Evolutionary conservation across 2,329 filamentous ascomycete species (phyloP).

Genomic region (Phialemoniopsis sp.): DNA sequence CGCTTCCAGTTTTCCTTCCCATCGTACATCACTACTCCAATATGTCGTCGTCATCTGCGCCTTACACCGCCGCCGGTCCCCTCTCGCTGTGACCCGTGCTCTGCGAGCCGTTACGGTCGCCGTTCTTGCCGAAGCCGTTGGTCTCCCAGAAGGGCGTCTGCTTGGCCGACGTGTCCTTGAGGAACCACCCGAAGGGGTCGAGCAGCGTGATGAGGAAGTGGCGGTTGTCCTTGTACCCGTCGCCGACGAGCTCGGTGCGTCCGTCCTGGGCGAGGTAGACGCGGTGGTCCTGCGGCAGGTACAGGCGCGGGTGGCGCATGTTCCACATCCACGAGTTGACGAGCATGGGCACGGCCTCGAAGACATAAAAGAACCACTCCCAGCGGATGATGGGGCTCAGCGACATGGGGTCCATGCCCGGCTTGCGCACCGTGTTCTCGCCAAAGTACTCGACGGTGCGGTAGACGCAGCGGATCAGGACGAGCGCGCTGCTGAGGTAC

Average conservation of each 20-base stretch:
- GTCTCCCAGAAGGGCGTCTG: conserved; percentile 14
- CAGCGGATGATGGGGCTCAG: conserved; percentile 45
- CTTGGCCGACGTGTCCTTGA: conserved; percentile 12
- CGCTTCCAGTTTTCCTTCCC: too few relatives aligned
- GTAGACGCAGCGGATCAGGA: conserved; percentile 51
- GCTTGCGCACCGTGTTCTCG: conserved; percentile 25
- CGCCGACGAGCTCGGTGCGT: conserved; percentile 40
- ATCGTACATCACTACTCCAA: too few relatives aligned
- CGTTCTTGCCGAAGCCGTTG: too few relatives aligned
- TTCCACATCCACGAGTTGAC: conserved; percentile 46
- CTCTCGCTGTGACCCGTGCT: too few relatives aligned
- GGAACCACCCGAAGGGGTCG: conserved; percentile 23
- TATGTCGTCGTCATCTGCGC: too few relatives aligned
- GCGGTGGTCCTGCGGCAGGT: conserved; percentile 41
- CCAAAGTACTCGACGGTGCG: conserved; percentile 57
- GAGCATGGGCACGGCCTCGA: conserved; percentile 51
- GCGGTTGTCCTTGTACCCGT: conserved; percentile 44
- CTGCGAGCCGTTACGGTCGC: too few relatives aligned
- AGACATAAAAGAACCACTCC: conserved; percentile 57
- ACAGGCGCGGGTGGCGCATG: conserved; percentile 43
- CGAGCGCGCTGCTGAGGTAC: conserved; percentile 44
- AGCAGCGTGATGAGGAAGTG: conserved; percentile 33
- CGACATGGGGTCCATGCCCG: conserved; percentile 26
- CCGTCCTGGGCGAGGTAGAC: conserved; percentile 48
- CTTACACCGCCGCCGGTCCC: too few relatives aligned